Conservation (phyloP, 371 early-diverging fungal genomes). For the Actinomucor elegans region DNA sequence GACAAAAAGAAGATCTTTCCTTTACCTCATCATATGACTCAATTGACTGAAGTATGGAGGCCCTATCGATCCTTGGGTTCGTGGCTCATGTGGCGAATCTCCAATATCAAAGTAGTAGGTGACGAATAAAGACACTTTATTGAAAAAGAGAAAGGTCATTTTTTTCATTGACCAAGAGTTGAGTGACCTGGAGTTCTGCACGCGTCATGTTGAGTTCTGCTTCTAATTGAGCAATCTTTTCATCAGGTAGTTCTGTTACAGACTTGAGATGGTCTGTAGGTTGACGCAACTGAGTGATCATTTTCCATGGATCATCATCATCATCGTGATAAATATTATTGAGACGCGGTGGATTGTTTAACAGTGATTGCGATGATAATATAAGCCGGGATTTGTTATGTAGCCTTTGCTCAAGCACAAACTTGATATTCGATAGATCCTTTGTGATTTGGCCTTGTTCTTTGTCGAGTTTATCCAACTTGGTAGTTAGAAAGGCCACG, state of each 20-base stretch:
- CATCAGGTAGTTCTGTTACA: constrained; percentile 24
- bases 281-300: constrained; percentile 23
- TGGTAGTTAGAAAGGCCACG: background rate
- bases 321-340: too few species aligned
- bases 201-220: constrained; percentile 40
- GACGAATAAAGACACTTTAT: too few species aligned
- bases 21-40: constrained; percentile 40
- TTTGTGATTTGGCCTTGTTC: background rate
- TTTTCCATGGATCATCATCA: constrained; percentile 28
- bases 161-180: constrained; percentile 15
- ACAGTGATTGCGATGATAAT: background rate
- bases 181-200: constrained; percentile 37
- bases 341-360: too few species aligned
- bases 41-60: constrained; percentile 48
- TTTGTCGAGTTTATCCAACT: constrained; percentile 1
- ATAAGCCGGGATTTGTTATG: constrained; percentile 2
- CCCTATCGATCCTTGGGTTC: constrained; percentile 52
- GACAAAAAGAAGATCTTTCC: constrained; percentile 25
- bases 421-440: constrained; percentile 1
- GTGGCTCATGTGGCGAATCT: constrained; percentile 55
- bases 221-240: constrained; percentile 37
- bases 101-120: constrained; percentile 21
- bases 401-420: constrained; percentile 8
- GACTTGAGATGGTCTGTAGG: constrained; percentile 7
- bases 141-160: too few species aligned